Base-by-base conservation (phyloP, 768 basidiomycete genomes). In the Termitomyces sp. region DNA sequence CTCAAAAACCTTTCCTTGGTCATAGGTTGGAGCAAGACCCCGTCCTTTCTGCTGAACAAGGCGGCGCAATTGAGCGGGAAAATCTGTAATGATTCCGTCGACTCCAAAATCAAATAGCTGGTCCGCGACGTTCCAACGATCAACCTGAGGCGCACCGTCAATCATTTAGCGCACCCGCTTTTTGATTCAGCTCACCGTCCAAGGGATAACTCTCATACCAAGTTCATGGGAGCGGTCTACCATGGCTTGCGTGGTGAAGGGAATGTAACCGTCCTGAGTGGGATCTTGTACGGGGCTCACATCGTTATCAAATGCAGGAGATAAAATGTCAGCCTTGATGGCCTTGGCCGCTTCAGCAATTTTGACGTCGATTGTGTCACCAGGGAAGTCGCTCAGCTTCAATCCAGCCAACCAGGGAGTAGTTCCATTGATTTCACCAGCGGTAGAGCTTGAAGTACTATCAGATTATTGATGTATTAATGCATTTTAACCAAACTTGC, bases 1-100 rank as follows among this genome's bases (percentile, higher is more conserved):
- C 24, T 75, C 65, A 55, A 86, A 71, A 9, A 91, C 84, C 21
- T 77, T 71, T 30, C 77, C 72, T 61, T 81, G 76, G n/a, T 84
- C 76, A 60, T 78, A 84, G 46, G 74, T 75, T 1, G 86, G 81
- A 2, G 83, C 78, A 34, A 86, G 77, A 0, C 68, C 63, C 8
- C 78, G 65, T 6, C 82, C 80, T 38, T 74, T 74, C 57, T 83
- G 78, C 57, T 81, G 73, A 8, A 79, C 75, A 65, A 81, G 76
- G 48, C 83, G 71, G 38, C 85, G 79, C 45, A 90, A 69, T 22
- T 77, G 69, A 43, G 73, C 68, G 3, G 90, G 87, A 65, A 83
- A 88, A 64, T 92, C 89, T 5, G 88, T 83, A 62, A 92, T 91
- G 54, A 92, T 80, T 0, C 88, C 90, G 65, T 91, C 89, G 0